Percentiles rank a stretch among this genome's conserved stretches.
Conservation (phyloP, 2,329 filamentous ascomycete genomes). For the Fusarium buxicola region DNA sequence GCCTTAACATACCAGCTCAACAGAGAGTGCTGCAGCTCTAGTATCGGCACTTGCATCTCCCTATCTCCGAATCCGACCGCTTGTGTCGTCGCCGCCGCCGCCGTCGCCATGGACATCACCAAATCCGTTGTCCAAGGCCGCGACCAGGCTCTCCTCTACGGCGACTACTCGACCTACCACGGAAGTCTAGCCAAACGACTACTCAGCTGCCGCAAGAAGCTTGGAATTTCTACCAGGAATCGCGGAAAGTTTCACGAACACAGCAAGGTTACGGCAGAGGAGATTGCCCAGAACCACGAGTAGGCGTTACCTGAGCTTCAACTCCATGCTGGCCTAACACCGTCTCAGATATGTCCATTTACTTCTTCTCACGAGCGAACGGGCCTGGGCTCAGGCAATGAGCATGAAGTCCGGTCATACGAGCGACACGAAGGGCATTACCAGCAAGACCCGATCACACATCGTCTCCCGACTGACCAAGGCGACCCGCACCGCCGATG, state of each 20-base stretch:
- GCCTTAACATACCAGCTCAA: constrained; percentile 9
- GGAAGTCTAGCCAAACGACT: constrained; percentile 82
- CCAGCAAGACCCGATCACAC: constrained; percentile 83
- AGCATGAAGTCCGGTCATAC: constrained; percentile 87
- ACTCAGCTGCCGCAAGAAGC: constrained; percentile 84
- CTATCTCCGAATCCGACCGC: not conserved
- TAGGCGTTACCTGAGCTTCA: constrained; percentile 57
- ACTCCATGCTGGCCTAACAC: constrained; percentile 18
- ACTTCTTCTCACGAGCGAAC: constrained; percentile 86
- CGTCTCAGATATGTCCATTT: constrained; percentile 75
- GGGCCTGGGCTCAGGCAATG: constrained; percentile 97
- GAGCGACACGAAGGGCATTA: constrained; percentile 81
- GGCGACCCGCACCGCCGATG: constrained; percentile 75
- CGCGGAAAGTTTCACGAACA: constrained; percentile 86
- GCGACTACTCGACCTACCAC: constrained; percentile 89
- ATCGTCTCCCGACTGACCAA: constrained; percentile 90
- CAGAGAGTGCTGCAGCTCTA: not conserved
- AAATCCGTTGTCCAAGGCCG: constrained; percentile 82
- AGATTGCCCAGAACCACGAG: constrained; percentile 81
- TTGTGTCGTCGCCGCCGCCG: not conserved
- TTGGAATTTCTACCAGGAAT: constrained; percentile 85
- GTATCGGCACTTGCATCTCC: not conserved
- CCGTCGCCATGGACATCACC: constrained; percentile 83
- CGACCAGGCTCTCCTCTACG: constrained; percentile 85
- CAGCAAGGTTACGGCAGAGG: constrained; percentile 75